Evolutionary conservation across 2,329 filamentous ascomycete species (phyloP).

Genomic region (Aureobasidium lini): DNA sequence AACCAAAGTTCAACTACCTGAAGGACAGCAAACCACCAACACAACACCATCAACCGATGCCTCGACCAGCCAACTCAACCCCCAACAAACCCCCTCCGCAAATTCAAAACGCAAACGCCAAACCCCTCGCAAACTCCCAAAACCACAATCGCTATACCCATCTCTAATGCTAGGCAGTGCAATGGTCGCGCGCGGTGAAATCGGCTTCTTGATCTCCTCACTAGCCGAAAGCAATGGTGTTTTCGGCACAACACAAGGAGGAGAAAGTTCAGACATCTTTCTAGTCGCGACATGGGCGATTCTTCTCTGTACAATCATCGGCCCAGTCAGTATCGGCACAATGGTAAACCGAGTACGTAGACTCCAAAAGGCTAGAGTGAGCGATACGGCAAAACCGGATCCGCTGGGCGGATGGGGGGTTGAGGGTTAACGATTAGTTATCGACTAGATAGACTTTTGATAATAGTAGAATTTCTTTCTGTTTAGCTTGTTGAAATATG

Average conservation of each 20-base stretch:
- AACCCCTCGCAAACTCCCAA: not conserved
- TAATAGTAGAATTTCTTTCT: too few relatives aligned
- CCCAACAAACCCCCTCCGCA: not conserved
- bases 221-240: constrained; percentile 52
- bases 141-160: constrained; percentile 54
- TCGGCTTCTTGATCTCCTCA: constrained; percentile 68
- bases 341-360: constrained; percentile 40
- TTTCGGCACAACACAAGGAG: constrained; percentile 27
- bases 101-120: constrained; percentile 14
- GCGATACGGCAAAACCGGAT: constrained; percentile 26
- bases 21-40: not conserved
- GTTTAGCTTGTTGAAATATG: not conserved
- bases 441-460: not conserved
- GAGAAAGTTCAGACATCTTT: constrained; percentile 39
- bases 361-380: constrained; percentile 30
- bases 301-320: constrained; percentile 49
- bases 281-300: constrained; percentile 51
- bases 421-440: not conserved
- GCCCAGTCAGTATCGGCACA: constrained; percentile 45
- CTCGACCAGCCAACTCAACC: too few relatives aligned
- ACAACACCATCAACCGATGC: not conserved
- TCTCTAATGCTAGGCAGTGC: constrained; percentile 57
- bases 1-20: constrained; percentile 6
- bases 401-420: constrained; percentile 41
- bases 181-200: constrained; percentile 72